Conservation (phyloP, 345 rosid species). For the Lepidium sativum region DNA sequence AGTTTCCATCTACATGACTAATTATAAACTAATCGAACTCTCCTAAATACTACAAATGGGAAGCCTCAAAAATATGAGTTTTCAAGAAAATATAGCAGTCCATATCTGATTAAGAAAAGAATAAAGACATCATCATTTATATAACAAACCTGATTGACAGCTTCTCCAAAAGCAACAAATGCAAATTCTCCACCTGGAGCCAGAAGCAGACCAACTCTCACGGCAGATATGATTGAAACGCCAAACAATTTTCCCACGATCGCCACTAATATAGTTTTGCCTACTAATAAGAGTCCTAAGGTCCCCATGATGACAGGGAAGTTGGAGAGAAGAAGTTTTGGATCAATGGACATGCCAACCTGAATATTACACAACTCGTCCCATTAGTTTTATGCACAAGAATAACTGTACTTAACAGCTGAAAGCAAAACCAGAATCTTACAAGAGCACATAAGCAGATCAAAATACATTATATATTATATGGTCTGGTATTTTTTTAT, state of each 20-base stretch:
- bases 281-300: conserved; percentile 73
- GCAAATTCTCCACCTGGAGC: conserved; percentile 99
- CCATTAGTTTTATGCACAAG: conserved; percentile 22
- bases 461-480: background rate
- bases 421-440: conserved; percentile 1
- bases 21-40: background rate
- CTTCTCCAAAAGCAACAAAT: conserved; percentile 98
- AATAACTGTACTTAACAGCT: background rate
- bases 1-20: background rate
- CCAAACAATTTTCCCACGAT: conserved; percentile 77
- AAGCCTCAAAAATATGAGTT: background rate
- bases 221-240: conserved; percentile 75
- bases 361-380: conserved; percentile 24
- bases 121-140: background rate
- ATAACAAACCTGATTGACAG: conserved; percentile 85
- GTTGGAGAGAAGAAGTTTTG: conserved; percentile 87
- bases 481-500: background rate
- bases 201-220: conserved; percentile 91
- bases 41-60: background rate
- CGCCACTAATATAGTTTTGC: conserved; percentile 73
- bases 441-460: background rate
- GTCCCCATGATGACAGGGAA: conserved; percentile 74
- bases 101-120: background rate
- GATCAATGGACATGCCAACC: conserved; percentile 99
- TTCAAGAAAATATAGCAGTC: background rate